Evolutionary conservation across 2,329 filamentous ascomycete species (phyloP), one percentile per base, ranked within the genome.

Genomic region (Zasmidium angulare): DNA sequence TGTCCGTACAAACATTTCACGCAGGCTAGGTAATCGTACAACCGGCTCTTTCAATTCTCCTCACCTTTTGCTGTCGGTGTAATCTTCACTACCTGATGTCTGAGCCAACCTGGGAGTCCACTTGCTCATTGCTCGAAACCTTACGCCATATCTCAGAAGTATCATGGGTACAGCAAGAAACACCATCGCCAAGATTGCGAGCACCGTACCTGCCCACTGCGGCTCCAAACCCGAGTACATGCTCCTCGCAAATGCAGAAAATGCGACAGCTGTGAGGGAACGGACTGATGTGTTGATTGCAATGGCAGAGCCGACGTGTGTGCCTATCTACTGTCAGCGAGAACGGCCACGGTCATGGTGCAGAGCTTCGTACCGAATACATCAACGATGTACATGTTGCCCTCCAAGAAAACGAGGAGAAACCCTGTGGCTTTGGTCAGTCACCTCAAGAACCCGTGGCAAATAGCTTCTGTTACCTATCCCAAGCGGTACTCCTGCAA

Each of bases 401-500:
- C 50, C 22, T 54, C 26, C 29, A 58, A 24, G 40, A 52, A 58
- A 9, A 48, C 46, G 20, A 58, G 49, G 1, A 53, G 49, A 12
- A 48, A 40, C 36, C 55, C 55, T 56, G 31, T 14, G 2, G 4
- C 46, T 22, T 3, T 43, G 11, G 26, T 50, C 14, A 24, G 46
- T n/a, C n/a, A 3, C 36, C n/a, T 29, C 11, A 29, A 11, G 26
- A 11, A 29, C 36, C 11, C n/a, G 7, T 43, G 7, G 9, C 36
- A 36, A 7, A n/a, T 29, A 4, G 26, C 14, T 19, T 20, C 3
- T 3, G 22, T 22, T 26, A 58, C 69, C 51, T 58, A 73, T 70
- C 1, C 77, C 78, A 31, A 78, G 72, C 23, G 72, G 70, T 0
- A 75, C 64, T 3, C 72, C 74, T 3, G 75, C 69, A 2, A 77